A percentile compares a stretch with the other conserved stretches of the same genome.
Evolutionary conservation across 1,284 basidiomycete species (phyloP).

Genomic region (Microbotryum intermedium): DNA sequence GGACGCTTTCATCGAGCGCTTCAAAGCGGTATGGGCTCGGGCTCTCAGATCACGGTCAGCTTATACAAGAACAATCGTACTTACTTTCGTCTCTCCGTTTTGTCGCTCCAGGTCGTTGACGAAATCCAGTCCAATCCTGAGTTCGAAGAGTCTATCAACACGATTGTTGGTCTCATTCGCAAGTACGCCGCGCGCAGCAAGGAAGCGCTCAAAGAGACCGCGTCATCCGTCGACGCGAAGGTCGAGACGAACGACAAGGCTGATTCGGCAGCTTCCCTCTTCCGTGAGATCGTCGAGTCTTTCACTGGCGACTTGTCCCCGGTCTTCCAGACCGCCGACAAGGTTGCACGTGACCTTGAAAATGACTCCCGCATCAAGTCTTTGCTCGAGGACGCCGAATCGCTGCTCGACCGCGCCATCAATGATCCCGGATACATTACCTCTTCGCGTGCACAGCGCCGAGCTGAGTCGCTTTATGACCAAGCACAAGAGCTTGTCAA

Average conservation of each 20-base stretch:
- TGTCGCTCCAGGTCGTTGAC: constrained; percentile 33
- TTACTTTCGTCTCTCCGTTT: too few species aligned
- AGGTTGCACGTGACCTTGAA: constrained; percentile 41
- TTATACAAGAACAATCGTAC: too few species aligned
- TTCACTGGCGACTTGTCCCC: constrained; percentile 39
- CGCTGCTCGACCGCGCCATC: constrained; percentile 38
- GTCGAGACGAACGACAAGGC: constrained; percentile 33
- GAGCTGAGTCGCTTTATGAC: constrained; percentile 40
- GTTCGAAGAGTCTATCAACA: constrained; percentile 41
- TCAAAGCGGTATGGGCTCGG: constrained; percentile 31
- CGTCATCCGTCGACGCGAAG: constrained; percentile 39
- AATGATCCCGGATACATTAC: constrained; percentile 41
- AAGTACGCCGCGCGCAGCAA: constrained; percentile 44
- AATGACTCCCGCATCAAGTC: constrained; percentile 38
- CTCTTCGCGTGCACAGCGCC: constrained; percentile 39
- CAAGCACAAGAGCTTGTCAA: constrained; percentile 18
- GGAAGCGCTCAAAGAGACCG: constrained; percentile 40
- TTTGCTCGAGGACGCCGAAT: constrained; percentile 39
- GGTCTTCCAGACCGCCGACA: constrained; percentile 39
- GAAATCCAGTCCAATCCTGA: constrained; percentile 32
- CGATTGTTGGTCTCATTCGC: constrained; percentile 42
- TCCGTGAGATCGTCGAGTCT: constrained; percentile 32
- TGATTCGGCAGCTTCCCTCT: constrained; percentile 6
- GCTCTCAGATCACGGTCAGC: not conserved
- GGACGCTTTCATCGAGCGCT: constrained; percentile 41